These are phyloP conservation scores for Lasiodiplodia gonubiensis DNA, from an alignment of 2,329 filamentous ascomycete species.

Conservation along the genomic window DNA sequence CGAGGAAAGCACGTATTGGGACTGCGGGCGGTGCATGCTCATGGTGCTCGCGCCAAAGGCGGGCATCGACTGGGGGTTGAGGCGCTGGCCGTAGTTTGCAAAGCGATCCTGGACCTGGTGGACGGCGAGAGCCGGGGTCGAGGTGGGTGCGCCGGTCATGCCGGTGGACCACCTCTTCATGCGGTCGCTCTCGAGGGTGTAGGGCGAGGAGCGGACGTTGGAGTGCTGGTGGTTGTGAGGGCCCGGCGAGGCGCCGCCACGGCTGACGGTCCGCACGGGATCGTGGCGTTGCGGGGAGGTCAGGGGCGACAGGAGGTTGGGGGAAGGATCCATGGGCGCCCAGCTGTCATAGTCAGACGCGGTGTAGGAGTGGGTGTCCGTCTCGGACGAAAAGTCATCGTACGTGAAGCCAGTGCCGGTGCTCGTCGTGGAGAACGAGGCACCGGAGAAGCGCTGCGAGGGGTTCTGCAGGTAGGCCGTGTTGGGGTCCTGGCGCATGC, in stretches of 20 bases:
- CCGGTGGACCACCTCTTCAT: slow-evolving; percentile 81
- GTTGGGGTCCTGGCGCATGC: slow-evolving; percentile 36
- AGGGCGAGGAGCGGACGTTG: slow-evolving; percentile 71
- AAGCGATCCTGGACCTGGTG: slow-evolving; percentile 65
- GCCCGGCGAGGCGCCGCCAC: slow-evolving; percentile 73
- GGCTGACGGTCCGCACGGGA: slow-evolving; percentile 58
- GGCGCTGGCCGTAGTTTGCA: slow-evolving; percentile 63
- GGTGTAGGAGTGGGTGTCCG: slow-evolving; percentile 68
- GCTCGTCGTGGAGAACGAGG: slow-evolving; percentile 74
- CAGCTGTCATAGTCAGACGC: slow-evolving; percentile 64
- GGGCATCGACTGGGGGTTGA: slow-evolving; percentile 52
- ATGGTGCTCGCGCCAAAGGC: slow-evolving; percentile 43
- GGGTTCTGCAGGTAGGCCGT: slow-evolving; percentile 53
- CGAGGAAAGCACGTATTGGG: slow-evolving; percentile 46
- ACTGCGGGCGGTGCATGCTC: slow-evolving; percentile 39
- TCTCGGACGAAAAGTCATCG: slow-evolving; percentile 70
- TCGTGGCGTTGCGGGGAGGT: slow-evolving; percentile 71
- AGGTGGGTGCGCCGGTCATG: slow-evolving; percentile 54
- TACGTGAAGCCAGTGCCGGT: slow-evolving; percentile 65
- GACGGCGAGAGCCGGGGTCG: slow-evolving; percentile 65
- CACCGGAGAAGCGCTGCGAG: slow-evolving; percentile 71
- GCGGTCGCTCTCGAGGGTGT: slow-evolving; percentile 67
- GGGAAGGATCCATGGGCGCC: slow-evolving; percentile 70
- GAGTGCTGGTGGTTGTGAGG: slow-evolving; percentile 58
- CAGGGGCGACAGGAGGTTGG: slow-evolving; percentile 74